Evolutionary conservation across 495 filamentous ascomycete species (phyloP).

Genomic region (Aspergillus ostianus): DNA sequence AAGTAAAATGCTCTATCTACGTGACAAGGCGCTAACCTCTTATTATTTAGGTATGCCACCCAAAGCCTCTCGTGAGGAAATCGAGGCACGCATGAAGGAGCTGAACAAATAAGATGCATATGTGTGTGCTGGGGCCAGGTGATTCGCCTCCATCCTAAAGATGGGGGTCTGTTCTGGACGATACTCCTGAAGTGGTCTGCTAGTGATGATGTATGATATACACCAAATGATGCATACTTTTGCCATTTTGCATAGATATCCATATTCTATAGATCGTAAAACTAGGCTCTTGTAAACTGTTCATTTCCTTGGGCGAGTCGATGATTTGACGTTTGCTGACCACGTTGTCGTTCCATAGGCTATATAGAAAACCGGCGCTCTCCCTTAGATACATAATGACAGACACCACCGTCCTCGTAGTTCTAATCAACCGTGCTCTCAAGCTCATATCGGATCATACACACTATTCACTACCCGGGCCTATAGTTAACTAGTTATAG

Average conservation of each 20-base stretch:
- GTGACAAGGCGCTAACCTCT: constrained; percentile 6
- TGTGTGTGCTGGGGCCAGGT: neutral
- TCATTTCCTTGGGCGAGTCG: no score
- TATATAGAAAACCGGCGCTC: no score
- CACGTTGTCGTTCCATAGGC: no score
- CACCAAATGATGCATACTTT: neutral
- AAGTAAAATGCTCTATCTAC: neutral
- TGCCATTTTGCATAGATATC: neutral
- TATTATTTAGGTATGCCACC: constrained; percentile 47
- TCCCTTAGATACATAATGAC: no score
- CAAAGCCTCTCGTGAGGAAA: constrained; percentile 65
- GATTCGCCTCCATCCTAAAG: neutral
- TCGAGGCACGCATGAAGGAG: constrained; percentile 59
- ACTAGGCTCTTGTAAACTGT: no score
- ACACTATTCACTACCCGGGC: no score
- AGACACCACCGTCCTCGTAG: no score
- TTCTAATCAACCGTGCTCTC: no score
- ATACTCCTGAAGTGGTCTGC: neutral
- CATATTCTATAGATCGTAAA: neutral
- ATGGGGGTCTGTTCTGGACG: neutral
- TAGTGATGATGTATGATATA: neutral
- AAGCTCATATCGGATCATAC: no score
- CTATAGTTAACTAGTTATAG: no score
- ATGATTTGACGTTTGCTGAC: no score
- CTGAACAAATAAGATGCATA: constrained; percentile 55